Conservation (phyloP, 257 asterid species). For the Euphrasia confusa region DNA sequence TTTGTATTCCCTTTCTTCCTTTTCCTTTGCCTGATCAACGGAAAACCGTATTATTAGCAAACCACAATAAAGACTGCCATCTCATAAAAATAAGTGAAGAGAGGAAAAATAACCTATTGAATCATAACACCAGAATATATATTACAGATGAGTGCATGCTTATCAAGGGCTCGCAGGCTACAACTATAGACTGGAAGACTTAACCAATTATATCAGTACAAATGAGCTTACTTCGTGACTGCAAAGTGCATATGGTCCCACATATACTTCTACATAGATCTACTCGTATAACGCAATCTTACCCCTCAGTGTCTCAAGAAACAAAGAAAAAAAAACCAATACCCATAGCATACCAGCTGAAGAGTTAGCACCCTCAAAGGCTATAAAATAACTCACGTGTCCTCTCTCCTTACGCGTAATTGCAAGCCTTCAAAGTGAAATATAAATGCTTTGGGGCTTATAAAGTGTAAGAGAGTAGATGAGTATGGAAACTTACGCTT, state of each 20-base stretch:
- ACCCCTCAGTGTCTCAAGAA: slow-evolving; percentile 16
- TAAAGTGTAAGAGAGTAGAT: neutral
- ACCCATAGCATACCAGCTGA: slow-evolving; percentile 11
- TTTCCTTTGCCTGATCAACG: slow-evolving; percentile 43
- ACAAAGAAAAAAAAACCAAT: neutral
- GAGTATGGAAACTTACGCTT: slow-evolving; percentile 44
- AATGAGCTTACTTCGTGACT: slow-evolving; percentile 12
- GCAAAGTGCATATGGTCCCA: slow-evolving; percentile 8
- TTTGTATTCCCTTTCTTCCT: slow-evolving; percentile 46
- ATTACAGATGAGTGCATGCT: neutral
- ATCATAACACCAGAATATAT: slow-evolving; percentile 1
- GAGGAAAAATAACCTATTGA: neutral
- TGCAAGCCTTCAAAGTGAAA: neutral
- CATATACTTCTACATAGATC: neutral
- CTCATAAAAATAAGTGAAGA: neutral
- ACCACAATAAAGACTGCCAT: slow-evolving; percentile 1
- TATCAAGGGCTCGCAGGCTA: neutral
- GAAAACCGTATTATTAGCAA: slow-evolving; percentile 24
- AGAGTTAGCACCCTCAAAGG: neutral
- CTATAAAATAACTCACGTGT: too few species aligned
- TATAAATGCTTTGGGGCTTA: slow-evolving; percentile 5
- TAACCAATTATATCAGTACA: slow-evolving; percentile 4
- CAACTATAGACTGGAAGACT: slow-evolving; percentile 6
- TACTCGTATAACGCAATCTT: slow-evolving; percentile 11
- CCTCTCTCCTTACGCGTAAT: too few species aligned